Percentiles rank a stretch among this genome's conserved stretches.
These are phyloP conservation scores for Neotropicomus parvogracilis DNA, from an alignment of 1,284 basidiomycete genomes.

Conservation along the genomic window DNA sequence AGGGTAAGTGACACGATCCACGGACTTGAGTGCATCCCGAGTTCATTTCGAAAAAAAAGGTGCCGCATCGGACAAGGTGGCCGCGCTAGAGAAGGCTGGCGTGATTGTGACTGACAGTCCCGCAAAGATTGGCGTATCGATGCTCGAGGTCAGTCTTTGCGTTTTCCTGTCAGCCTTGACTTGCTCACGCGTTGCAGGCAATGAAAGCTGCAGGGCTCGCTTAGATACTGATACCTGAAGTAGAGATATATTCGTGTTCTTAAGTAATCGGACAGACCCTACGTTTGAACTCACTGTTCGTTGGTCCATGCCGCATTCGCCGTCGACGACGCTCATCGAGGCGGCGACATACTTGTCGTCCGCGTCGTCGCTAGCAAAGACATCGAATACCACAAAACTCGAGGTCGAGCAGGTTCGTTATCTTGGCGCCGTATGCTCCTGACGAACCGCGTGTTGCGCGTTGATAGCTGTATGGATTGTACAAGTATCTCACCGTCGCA, in stretches of 20 bases:
- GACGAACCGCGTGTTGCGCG: slow-evolving; percentile 26
- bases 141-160: slow-evolving; percentile 73
- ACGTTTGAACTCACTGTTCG: background rate
- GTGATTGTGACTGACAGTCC: slow-evolving; percentile 94
- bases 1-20: slow-evolving; percentile 52
- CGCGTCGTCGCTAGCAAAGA: slow-evolving; percentile 48
- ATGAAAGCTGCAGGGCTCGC: slow-evolving; percentile 84
- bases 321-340: slow-evolving; percentile 52
- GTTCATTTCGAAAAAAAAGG: slow-evolving; percentile 43
- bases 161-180: background rate
- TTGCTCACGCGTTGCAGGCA: slow-evolving; percentile 44
- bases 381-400: slow-evolving; percentile 61
- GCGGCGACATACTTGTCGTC: slow-evolving; percentile 66
- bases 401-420: slow-evolving; percentile 54
- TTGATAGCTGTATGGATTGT: slow-evolving; percentile 80
- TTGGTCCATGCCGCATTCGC: slow-evolving; percentile 30
- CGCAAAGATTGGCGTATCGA: slow-evolving; percentile 87
- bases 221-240: slow-evolving; percentile 37
- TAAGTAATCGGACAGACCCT: slow-evolving; percentile 29
- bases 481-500: slow-evolving; percentile 70
- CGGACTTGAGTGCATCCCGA: background rate
- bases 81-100: slow-evolving; percentile 90
- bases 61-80: slow-evolving; percentile 93
- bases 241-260: slow-evolving; percentile 15
- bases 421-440: slow-evolving; percentile 26